Percentiles rank a stretch among this genome's conserved stretches.
phyloP scores from a whole-genome alignment of 2,329 filamentous ascomycete genomes.

The Emericellopsis cladophorae region DNA sequence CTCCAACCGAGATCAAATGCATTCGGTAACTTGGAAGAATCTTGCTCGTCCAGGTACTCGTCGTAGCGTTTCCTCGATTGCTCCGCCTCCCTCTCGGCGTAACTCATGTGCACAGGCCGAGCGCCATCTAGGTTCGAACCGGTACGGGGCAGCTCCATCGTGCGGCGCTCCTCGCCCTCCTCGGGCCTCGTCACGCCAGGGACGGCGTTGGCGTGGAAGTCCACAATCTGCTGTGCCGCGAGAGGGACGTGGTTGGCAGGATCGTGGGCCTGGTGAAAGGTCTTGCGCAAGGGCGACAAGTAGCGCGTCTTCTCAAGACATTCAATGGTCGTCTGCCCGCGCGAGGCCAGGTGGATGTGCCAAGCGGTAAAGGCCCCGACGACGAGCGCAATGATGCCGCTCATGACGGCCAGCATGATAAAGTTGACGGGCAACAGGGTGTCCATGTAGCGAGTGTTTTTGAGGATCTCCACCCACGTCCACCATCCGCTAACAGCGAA shows the following conservation, averaged over 20 bases:
- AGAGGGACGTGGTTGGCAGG: slow-evolving; percentile 35
- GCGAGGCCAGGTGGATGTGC: slow-evolving; percentile 73
- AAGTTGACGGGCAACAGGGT: slow-evolving; percentile 80
- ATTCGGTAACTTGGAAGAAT: slow-evolving; percentile 77
- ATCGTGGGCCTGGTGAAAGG: slow-evolving; percentile 51
- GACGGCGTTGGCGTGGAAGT: slow-evolving; percentile 70
- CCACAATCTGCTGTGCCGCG: slow-evolving; percentile 59
- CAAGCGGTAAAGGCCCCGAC: slow-evolving; percentile 80
- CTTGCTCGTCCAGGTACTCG: slow-evolving; percentile 79
- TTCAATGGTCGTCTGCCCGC: slow-evolving; percentile 88
- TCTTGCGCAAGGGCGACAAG: slow-evolving; percentile 62
- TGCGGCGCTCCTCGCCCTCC: slow-evolving; percentile 56
- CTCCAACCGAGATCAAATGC: slow-evolving; percentile 85
- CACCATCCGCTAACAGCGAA: slow-evolving; percentile 69
- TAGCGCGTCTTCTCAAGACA: slow-evolving; percentile 94
- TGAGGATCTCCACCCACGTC: slow-evolving; percentile 75
- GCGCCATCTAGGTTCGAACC: slow-evolving; percentile 16
- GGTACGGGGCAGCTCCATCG: slow-evolving; percentile 9
- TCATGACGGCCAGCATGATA: slow-evolving; percentile 73
- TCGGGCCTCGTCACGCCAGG: slow-evolving; percentile 71
- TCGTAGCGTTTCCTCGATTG: slow-evolving; percentile 44
- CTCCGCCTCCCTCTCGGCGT: slow-evolving; percentile 40
- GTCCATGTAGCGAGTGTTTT: slow-evolving; percentile 57
- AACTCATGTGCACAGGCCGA: slow-evolving; percentile 33
- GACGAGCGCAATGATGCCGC: slow-evolving; percentile 84